A percentile compares a stretch with the other conserved stretches of the same genome.
phyloP scores from a whole-genome alignment of 192 early-diverging fungal species.

The Podila horticola region DNA sequence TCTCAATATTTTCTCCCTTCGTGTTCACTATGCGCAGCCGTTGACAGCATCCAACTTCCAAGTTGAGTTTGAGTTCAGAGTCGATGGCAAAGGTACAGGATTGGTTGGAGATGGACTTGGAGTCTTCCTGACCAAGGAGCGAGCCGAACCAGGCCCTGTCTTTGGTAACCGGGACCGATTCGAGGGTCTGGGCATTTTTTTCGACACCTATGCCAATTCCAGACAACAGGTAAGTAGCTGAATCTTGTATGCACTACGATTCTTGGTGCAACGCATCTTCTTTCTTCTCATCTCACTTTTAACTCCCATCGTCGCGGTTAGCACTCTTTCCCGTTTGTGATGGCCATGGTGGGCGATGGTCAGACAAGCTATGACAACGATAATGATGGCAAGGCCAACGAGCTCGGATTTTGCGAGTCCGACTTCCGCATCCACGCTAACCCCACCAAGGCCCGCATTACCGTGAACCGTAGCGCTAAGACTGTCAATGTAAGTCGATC shows the following conservation, averaged over 20 bases:
- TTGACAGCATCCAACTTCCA: slow-evolving; percentile 74
- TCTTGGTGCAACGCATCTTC: neutral
- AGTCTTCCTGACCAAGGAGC: slow-evolving; percentile 91
- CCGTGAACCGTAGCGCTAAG: slow-evolving; percentile 69
- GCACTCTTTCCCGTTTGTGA: slow-evolving; percentile 88
- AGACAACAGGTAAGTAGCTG: slow-evolving; percentile 52
- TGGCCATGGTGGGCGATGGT: slow-evolving; percentile 95
- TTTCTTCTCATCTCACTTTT: slow-evolving; percentile 61
- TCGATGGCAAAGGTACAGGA: slow-evolving; percentile 74
- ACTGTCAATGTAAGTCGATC: slow-evolving; percentile 3
- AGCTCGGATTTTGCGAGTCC: slow-evolving; percentile 73
- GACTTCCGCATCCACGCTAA: slow-evolving; percentile 79
- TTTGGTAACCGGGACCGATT: slow-evolving; percentile 90
- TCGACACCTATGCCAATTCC: slow-evolving; percentile 94
- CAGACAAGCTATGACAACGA: slow-evolving; percentile 84
- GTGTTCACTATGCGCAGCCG: slow-evolving; percentile 55
- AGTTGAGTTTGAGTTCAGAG: slow-evolving; percentile 92
- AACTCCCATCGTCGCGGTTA: slow-evolving; percentile 17
- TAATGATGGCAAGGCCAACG: slow-evolving; percentile 83
- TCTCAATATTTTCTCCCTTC: neutral
- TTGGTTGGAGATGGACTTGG: slow-evolving; percentile 96
- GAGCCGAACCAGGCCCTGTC: slow-evolving; percentile 75
- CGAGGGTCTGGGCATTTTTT: slow-evolving; percentile 91
- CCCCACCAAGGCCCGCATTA: slow-evolving; percentile 77
- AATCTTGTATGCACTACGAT: no score